A percentile compares a stretch with the other conserved stretches of the same genome.
Conservation (phyloP, 2,329 filamentous ascomycete genomes). For the Colletotrichum chrysophilum region DNA sequence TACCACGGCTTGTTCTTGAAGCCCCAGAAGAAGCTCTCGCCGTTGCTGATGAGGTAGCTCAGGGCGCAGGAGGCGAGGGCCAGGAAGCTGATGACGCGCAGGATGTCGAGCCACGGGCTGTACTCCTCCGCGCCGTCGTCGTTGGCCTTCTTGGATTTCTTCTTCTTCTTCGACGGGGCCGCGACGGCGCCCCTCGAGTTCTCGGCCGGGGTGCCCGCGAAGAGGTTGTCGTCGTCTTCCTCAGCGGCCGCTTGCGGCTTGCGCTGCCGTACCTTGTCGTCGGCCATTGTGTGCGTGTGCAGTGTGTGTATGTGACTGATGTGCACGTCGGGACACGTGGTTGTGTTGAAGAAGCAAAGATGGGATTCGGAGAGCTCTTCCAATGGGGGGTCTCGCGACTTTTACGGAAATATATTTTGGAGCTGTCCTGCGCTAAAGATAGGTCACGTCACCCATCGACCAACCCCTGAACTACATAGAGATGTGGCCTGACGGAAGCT, state of each 20-base stretch:
- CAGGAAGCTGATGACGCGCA: conserved; percentile 73
- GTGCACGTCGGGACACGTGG: neutral
- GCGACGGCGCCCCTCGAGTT: conserved; percentile 1
- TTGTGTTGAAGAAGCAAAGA: neutral
- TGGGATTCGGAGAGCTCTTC: neutral
- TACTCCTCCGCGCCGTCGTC: conserved; percentile 64
- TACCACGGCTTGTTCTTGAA: conserved; percentile 66
- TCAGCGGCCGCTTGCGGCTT: conserved; percentile 33
- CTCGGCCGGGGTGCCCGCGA: conserved; percentile 27
- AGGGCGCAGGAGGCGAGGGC: conserved; percentile 69
- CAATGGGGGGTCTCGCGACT: neutral
- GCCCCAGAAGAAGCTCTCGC: conserved; percentile 74
- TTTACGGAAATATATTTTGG: neutral
- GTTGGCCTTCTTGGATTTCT: conserved; percentile 28
- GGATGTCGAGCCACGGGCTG: conserved; percentile 64
- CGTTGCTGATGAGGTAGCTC: conserved; percentile 78
- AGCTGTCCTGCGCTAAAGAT: neutral
- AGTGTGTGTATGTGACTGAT: conserved; percentile 25
- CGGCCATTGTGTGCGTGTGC: conserved; percentile 34
- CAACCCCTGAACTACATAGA: neutral
- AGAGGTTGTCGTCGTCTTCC: conserved; percentile 34
- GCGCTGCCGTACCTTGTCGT: conserved; percentile 46
- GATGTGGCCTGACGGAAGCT: neutral
- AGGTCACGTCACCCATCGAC: neutral
- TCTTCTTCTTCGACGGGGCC: conserved; percentile 26